Evolutionary conservation across 148 eudicot species (phyloP), one percentile per base, ranked within the genome.

Genomic region (Silene uniflora): DNA sequence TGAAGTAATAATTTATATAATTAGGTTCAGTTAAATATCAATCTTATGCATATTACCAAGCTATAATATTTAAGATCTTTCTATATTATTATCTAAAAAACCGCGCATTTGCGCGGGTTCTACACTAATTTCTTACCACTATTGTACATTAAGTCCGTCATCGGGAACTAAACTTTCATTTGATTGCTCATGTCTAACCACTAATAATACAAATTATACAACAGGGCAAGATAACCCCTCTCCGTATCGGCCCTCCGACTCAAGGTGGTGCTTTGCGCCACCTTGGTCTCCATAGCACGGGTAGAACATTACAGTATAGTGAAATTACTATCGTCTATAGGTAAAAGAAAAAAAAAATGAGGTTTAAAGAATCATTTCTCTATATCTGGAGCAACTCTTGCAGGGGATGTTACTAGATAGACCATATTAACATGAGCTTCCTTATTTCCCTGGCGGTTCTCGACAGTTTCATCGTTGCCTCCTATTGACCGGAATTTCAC

Each of bases 181-280:
- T 52, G 14, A 52, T 16, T 23, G 19, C 16, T 24, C 46, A 25
- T 56, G 55, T 67, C 55, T 76, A 32, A 67, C 55, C 23, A 67
- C 46, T 54, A 27, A 52, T 49, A 60, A 68, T 49, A 62, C 69
- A 75, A 60, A 56, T n/a, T 63, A 75, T 55, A 69, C 66, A 61
- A 70, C 69, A 39, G 63, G 70, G 70, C 18, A 52, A 49, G 16
- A 22, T 2, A 52, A 2, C 62, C 49, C 64, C 73, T 24, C 64
- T n/a, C 59, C 21, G 58, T 77, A 77, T 46, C 58, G 23, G 49
- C 64, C 62, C 73, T 24, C 74, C 61, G 75, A 84, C 83, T 74
- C 86, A 81, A 88, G 84, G 77, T 81, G 88, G 83, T 6, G 86
- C 85, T 85, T 87, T 63, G 86, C 89, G 80, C 87, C 89, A 84